Evolutionary conservation across 257 asterid species (phyloP), one percentile per base, ranked within the genome.

Genomic region (Primulina tabacum): DNA sequence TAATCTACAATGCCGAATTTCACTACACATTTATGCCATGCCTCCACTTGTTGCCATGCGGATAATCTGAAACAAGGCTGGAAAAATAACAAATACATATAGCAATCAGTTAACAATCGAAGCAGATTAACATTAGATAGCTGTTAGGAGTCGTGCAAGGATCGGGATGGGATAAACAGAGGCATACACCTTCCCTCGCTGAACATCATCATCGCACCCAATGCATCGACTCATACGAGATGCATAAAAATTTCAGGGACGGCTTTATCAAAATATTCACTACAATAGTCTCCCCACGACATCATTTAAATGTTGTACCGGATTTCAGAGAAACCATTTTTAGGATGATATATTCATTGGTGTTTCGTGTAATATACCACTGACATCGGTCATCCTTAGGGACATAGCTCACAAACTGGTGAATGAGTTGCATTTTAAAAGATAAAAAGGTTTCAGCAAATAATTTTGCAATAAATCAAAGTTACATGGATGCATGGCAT

Each of bases 41-140:
- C 95, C 89, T 69, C 95, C 85, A 50, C 86, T 83, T 34, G 89
- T 78, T 60, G 92, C 92, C 2, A 86, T 85, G 65, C 95, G 82
- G 73, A 88, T 86, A 29, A 85, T 88, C 88, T 85, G 91, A 77
- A 88, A 85, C 12, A 85, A 43, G 72, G 88, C 90, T 85, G 90
- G 56, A 33, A 69, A 16, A 17, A 30, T 17, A 62, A 18, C 17
- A 69, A 35, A 47, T 8, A 1, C 26, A 28, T 66, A 20, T 4
- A 55, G 55, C 50, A 60, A 30, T 68, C 16, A 67, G 29, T 12
- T 38, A 33, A 18, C 37, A 40, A 40, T 40, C 16, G 17, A 40
- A 38, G 50, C 50, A 38, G 50, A 38, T 37, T 7, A 12, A 11
- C 52, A 40, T 11, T 43, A 43, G 50, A 38, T 8, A 38, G 16